Evolutionary conservation across 208 protist species (phyloP), one percentile per base, ranked within the genome.

Genomic region (Leishmania arabica): DNA sequence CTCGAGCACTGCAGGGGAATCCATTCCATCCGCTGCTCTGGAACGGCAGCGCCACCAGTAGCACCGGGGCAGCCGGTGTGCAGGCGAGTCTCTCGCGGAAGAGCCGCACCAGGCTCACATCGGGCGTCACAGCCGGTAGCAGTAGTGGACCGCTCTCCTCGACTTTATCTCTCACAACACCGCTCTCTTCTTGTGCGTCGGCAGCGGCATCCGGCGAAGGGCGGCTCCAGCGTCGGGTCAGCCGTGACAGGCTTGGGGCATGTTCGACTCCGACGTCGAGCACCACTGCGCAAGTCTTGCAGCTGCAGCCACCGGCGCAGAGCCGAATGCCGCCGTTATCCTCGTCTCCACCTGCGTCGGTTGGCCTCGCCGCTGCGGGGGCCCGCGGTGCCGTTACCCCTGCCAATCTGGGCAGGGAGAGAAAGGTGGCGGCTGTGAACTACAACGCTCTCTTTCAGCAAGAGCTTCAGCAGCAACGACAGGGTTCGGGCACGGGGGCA

Each of bases 391-490:
- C 58, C 31, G 40, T 21, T 11, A 27, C 34, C 19, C 8, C 8
- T 15, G n/a, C 3, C 45, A 79, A 77, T 34, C 21, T 31, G 0
- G 64, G 66, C 2, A 31, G 71, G 42, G 45, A 69, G n/a, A 85
- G 79, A 51, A 71, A 60, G 21, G 62, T 65, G 34, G 34, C 53
- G 13, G 80, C 85, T 45, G 85, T 84, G 34, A 91, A 91, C 81
- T 91, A 91, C 88, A 91, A 91, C 69, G 85, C 82, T 1, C 77
- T 91, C 1, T 75, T 89, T 31, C 78, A 84, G 3, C 60, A 75
- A 58, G 83, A 86, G 54, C 70, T 37, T 37, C 71, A 68, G 66
- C 79, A 40, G 60, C 56, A 75, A 13, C 21, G 19, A 27, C 27
- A 58, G 19, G 7, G 49, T 19, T 27, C 51, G 6, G 72, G 3